Evolutionary conservation across 2,329 filamentous ascomycete genomes (phyloP), one percentile per base, ranked within the genome.

Genomic region (Drechslera avenae): DNA sequence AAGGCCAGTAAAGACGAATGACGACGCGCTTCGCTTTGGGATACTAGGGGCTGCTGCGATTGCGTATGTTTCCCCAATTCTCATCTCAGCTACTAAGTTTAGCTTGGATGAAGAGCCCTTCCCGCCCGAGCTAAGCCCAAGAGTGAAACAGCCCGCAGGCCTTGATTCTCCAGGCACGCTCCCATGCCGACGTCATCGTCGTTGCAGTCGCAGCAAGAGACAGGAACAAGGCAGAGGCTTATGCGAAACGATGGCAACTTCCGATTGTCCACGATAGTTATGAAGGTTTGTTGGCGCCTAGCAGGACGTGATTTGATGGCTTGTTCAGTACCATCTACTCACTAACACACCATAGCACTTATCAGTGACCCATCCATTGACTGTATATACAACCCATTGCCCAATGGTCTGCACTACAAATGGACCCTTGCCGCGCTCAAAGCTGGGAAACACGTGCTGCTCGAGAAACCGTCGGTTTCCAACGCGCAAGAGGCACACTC

Each of bases 131-230:
- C 35, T 41, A 35, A 47, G 12, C 9, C 9, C 14, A 8, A 19
- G 21, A 7, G 13, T 40, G n/a, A 32, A 44, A 32, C 51, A 78
- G 74, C 7, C 76, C 77, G 0, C 44, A 67, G 13, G 74, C 75
- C 10, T 57, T 83, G 14, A 77, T 84, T 30, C 62, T 52, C 2
- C 81, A 82, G 0, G 81, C 82, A 12, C 78, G 73, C 53, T 76
- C 74, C 3, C 82, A 86, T 57, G 72, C 81, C 0, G 80, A 83
- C 32, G 78, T 84, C 12, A 71, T 83, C 10, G 52, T 86, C 10
- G 74, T 78, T 7, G 79, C 77, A 4, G 75, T 86, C 1, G 81
- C 83, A 2, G 80, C 82, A 2, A 74, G 82, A 4, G 77, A 83
- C 62, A 69, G 59, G 26, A 65, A 63, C 4, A 78, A 73, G 42